Base-by-base conservation (phyloP, 768 basidiomycete species). In the Leucosporidium creatinivorum region DNA sequence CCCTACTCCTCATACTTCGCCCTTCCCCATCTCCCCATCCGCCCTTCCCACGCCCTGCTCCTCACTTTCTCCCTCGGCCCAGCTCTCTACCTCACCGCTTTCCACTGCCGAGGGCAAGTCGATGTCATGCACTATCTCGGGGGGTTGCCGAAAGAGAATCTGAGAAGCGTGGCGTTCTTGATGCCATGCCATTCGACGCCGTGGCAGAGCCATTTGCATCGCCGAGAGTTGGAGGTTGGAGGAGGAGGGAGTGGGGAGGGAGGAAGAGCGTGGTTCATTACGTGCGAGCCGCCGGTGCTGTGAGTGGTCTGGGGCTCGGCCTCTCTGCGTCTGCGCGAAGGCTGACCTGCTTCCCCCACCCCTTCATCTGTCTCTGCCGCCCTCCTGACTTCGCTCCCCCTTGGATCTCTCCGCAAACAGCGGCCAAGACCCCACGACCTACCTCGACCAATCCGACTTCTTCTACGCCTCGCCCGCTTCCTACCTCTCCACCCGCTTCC, bases 181-280 rank as follows among this genome's bases (percentile, higher is more conserved):
- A 93, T 92, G 89, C 94, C 96, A 15, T 99, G 96, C 70, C 94
- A 99, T 79, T 96, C 93, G 26, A 91, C 89, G 1, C 94, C 94
- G 8, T 92, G 89, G 80, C 88, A 91, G 75, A 86, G 91, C 2
- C 87, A 92, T 77, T 76, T 98, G 12, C 96, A 98, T 77, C 81
- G 85, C 25, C 79, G 80, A 30, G 82, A 87, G 58, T 81, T 91
- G 13, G 84, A 84, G 26, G 76, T 80, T 18, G 72, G 70, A 19
- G 47, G 25, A 0, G 55, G 18, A 25, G 62, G 49, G 1, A 67
- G 57, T n/a, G 63, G 39, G 0, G 66, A 67, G 25, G 64, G 65
- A 3, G 84, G 84, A 12, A 79, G 80, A 61, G 80, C 87, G 74
- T 98, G 93, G 92, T 85, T 88, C 26, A 77, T 99, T 28, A 88